phyloP scores from a whole-genome alignment of 2,329 filamentous ascomycete species.

The Conoideocrella luteorostrata region DNA sequence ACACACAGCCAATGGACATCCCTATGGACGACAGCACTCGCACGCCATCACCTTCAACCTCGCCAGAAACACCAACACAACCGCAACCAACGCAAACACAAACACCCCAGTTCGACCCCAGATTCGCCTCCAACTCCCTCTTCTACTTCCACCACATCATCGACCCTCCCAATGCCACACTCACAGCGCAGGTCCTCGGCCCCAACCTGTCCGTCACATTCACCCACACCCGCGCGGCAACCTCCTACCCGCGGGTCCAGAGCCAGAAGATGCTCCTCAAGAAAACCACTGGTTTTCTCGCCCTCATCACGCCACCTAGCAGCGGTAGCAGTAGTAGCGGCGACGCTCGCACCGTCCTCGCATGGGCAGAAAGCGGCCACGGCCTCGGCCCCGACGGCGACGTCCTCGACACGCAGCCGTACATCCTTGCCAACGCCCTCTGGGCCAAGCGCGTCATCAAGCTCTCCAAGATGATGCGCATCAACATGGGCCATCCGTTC shows the following conservation, averaged over 20 bases:
- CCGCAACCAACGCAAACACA: not conserved
- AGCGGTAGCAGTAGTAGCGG: no score
- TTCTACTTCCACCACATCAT: conserved; percentile 28
- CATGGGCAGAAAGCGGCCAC: conserved; percentile 29
- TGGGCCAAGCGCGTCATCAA: conserved; percentile 26
- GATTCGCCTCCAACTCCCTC: conserved; percentile 13
- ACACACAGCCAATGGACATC: not conserved
- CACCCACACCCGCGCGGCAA: conserved; percentile 18
- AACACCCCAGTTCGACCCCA: conserved; percentile 15
- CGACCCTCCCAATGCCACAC: conserved; percentile 15
- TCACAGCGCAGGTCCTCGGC: conserved; percentile 25
- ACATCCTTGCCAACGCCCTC: conserved; percentile 21
- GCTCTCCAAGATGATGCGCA: conserved; percentile 21
- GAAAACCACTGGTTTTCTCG: conserved; percentile 28
- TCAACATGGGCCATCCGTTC: conserved; percentile 23
- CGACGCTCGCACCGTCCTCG: conserved; percentile 20
- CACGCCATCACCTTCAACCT: conserved; percentile 4
- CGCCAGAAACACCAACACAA: not conserved
- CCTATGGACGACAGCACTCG: not conserved
- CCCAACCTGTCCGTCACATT: conserved; percentile 25
- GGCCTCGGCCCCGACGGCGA: conserved; percentile 22
- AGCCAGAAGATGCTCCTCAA: conserved; percentile 14
- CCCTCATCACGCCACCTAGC: conserved; percentile 16
- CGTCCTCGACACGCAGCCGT: conserved; percentile 16
- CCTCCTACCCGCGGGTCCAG: not conserved